Base-by-base conservation (phyloP, 192 early-diverging fungal genomes). In the Anaeromyces robustus region DNA sequence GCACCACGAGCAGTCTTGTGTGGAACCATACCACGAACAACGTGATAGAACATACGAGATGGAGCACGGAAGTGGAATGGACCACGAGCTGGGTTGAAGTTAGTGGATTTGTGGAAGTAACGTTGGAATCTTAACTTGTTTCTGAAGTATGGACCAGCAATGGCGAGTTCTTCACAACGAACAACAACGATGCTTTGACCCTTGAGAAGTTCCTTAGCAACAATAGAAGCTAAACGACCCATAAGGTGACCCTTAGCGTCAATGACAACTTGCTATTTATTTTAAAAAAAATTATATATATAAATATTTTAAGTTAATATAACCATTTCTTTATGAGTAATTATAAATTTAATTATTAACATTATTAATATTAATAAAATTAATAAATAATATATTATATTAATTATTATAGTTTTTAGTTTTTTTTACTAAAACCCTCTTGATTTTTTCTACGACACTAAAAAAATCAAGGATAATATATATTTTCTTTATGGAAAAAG, bases 1-100 rank as follows among this genome's bases (percentile, higher is more conserved):
- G 95, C 94, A 90, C 97, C 97, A 85, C 98, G 96, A 78, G 96
- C 87, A 82, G 97, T 97, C 94, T 98, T 98, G 95, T 99, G 98
- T 81, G 98, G 96, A 86, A 98, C 86, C 98, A 99, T 99, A 84
- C 98, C 98, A 80, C 98, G 96, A 86, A 99, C 90, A 78, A 93
- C 91, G 84, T 96, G 94, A 92, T 95, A 97, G 89, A 99, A 96
- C 91, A 96, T 94, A 84, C 94, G 92, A 79, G 95, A 96, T 79
- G 97, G 97, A 81, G 96, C 95, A 81, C 96, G 96, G 94, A 97
- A 97, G 89, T 98, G 97, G 96, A 97, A 98, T 77, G 96, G 90
- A 88, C 97, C 97, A 86, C 94, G 94, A 82, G 87, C 88, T 83
- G 97, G 97, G 93, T 99, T 99, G 87, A 97, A 92, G 87, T 96